Evolutionary conservation across 805 yeast species (phyloP), one percentile per base, ranked within the genome.

Genomic region (Candida saitoana): DNA sequence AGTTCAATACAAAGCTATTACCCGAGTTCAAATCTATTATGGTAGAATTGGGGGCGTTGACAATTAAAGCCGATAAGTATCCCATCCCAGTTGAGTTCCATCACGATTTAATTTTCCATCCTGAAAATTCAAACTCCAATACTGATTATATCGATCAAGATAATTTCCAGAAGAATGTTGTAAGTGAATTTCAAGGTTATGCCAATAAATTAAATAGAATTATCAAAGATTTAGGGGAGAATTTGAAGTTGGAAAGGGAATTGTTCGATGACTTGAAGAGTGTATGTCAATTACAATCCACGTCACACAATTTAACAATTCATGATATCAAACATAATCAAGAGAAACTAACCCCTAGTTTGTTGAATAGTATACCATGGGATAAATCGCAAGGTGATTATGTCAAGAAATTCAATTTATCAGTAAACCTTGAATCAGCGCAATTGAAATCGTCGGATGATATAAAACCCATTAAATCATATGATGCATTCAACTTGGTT

Each of bases 81-180:
- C 63, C 69, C 2, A 63, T 69, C 9, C 73, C 74, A 2, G 41
- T 69, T 7, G 74, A 67, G 49, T 43, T 69, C 20, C 55, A 59
- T 42, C 70, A 67, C 46, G 69, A 62, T 33, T 51, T 62, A 14
- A 47, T 68, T 2, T 65, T 57, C 47, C 30, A 36, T 12, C 32
- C 32, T 14, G 32, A 29, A 29, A 29, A 29, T 12, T 17, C 38
- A 5, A 47, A 42, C 27, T 54, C 53, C 37, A 60, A 58, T 34
- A 38, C 18, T 8, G 41, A 37, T 4, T 49, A 41, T 17, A 41
- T 36, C n/a, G 55, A 52, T 35, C 18, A 30, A 3, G 70, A 67
- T 37, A 54, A 54, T 19, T 57, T 61, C 39, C 45, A 49, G n/a
- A 35, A 43, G 12, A 57, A 55, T 39, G 50, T 67, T 3, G 47